phyloP scores from a whole-genome alignment of 768 basidiomycete species.

The Suillus sp. region DNA sequence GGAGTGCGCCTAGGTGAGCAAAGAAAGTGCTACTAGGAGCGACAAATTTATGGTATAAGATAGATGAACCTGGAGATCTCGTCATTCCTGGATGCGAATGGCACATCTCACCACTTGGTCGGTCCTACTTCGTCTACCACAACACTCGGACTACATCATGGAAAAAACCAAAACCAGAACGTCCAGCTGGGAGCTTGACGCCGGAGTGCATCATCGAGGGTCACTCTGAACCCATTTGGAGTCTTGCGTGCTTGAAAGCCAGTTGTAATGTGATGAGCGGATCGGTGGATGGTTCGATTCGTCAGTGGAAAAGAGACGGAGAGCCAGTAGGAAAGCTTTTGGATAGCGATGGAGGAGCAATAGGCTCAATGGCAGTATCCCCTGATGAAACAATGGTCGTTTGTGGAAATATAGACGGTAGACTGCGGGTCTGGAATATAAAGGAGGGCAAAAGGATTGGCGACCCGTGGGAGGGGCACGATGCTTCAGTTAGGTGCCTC shows the following conservation, averaged over 20 bases:
- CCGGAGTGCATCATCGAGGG: not conserved
- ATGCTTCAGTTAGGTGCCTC: not conserved
- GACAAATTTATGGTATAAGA: not conserved
- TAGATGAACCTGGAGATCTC: not conserved
- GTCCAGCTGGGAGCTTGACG: not conserved
- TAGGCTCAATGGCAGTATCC: not conserved
- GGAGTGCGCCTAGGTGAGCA: not conserved
- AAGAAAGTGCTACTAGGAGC: not conserved
- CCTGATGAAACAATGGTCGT: not conserved
- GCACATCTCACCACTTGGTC: no score
- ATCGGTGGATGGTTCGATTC: not conserved
- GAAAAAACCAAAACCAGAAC: not conserved
- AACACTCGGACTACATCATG: not conserved
- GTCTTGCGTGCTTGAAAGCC: not conserved
- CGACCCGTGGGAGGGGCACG: slow-evolving; percentile 2
- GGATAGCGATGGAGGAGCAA: not conserved
- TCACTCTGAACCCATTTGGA: not conserved
- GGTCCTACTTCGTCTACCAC: not conserved
- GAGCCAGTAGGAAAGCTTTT: not conserved
- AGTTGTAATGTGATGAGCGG: not conserved
- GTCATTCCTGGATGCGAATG: not conserved
- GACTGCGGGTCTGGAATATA: not conserved
- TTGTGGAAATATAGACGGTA: not conserved
- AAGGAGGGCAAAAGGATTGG: not conserved
- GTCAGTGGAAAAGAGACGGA: not conserved